A percentile compares a stretch with the other conserved stretches of the same genome.
These are phyloP conservation scores for Aureobasidium sp. DNA, from an alignment of 2,329 filamentous ascomycete species.

Conservation along the genomic window DNA sequence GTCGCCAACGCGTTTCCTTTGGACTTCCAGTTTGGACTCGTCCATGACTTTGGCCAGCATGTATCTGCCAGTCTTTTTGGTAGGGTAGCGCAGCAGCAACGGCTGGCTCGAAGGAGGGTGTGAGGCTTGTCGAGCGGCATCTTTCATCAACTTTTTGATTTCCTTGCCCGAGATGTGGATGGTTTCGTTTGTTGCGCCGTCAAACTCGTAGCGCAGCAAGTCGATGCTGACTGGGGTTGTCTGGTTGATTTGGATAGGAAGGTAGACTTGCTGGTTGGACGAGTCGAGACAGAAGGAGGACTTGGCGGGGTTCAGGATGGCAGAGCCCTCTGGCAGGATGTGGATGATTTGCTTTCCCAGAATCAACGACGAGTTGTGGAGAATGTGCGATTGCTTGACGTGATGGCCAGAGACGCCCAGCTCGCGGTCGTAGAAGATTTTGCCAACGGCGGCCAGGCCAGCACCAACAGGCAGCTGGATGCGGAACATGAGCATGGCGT, in stretches of 20 bases:
- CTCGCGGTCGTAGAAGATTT: slow-evolving; percentile 85
- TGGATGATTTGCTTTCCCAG: slow-evolving; percentile 96
- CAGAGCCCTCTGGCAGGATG: slow-evolving; percentile 86
- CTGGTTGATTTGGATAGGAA: slow-evolving; percentile 90
- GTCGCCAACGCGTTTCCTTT: slow-evolving; percentile 55
- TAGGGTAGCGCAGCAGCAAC: slow-evolving; percentile 53
- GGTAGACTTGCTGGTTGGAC: slow-evolving; percentile 48
- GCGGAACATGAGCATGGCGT: slow-evolving; percentile 88
- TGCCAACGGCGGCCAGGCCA: slow-evolving; percentile 64
- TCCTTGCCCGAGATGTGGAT: slow-evolving; percentile 68
- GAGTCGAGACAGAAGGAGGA: slow-evolving; percentile 72
- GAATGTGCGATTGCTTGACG: slow-evolving; percentile 77
- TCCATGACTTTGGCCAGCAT: slow-evolving; percentile 77
- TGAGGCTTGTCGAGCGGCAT: slow-evolving; percentile 48
- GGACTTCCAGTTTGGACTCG: slow-evolving; percentile 74
- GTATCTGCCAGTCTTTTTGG: slow-evolving; percentile 86
- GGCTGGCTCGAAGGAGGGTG: slow-evolving; percentile 40
- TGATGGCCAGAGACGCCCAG: slow-evolving; percentile 86
- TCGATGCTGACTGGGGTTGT: slow-evolving; percentile 84
- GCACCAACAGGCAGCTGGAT: slow-evolving; percentile 68
- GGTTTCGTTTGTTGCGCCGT: slow-evolving; percentile 69
- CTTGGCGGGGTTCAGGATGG: slow-evolving; percentile 73
- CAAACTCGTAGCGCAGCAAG: slow-evolving; percentile 75
- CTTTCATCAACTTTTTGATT: slow-evolving; percentile 63
- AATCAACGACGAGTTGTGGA: slow-evolving; percentile 89